These are phyloP conservation scores for Tetradesmus lagerheimii DNA, from an alignment of 139 green algal genomes.

Conservation along the genomic window DNA sequence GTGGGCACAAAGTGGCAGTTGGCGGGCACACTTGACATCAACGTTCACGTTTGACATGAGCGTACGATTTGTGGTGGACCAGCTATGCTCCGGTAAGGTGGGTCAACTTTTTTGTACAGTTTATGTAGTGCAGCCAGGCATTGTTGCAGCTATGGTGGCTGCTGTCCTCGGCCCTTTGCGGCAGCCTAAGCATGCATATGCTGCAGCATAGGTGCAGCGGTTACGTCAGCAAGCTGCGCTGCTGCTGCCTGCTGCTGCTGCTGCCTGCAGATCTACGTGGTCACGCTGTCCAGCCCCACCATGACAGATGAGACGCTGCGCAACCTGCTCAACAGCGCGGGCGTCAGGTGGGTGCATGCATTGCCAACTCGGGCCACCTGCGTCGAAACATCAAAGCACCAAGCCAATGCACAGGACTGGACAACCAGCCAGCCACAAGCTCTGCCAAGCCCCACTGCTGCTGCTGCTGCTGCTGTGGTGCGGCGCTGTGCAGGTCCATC, in stretches of 20 bases:
- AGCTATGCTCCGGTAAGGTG: no score
- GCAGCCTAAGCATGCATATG: neutral
- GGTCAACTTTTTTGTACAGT: no score
- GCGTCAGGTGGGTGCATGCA: neutral
- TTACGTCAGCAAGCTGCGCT: neutral
- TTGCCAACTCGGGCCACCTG: neutral
- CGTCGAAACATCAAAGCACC: no score
- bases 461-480: neutral
- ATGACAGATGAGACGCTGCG: constrained; percentile 69
- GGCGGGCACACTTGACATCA: no score
- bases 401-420: neutral
- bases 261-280: constrained; percentile 55
- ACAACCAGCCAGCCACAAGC: neutral
- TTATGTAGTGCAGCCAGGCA: no score
- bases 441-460: neutral
- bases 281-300: constrained; percentile 55
- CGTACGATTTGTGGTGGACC: no score
- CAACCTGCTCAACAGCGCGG: constrained; percentile 53
- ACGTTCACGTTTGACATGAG: no score
- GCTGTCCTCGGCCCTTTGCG: neutral
- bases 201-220: neutral
- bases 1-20: no score
- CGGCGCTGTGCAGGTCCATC: constrained; percentile 31
- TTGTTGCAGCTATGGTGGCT: no score
- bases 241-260: constrained; percentile 40